Conservation (phyloP, 805 yeast species). For the Ogataea paradorogensis region DNA sequence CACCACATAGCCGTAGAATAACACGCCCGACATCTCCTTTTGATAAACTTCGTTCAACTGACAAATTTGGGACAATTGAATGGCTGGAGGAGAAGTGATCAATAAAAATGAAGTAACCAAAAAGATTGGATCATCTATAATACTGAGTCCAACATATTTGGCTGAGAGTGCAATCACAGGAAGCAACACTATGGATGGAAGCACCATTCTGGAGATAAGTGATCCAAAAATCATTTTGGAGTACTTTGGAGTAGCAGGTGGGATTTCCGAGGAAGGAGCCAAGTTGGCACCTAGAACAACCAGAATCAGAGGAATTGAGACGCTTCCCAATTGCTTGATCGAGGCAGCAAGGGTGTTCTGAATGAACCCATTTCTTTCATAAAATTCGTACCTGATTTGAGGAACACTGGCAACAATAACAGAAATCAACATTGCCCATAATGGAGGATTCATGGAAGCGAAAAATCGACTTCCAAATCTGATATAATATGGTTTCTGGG, state of each 20-base stretch:
- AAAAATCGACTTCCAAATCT: constrained; percentile 14
- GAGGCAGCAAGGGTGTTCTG: constrained; percentile 65
- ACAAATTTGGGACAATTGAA: constrained; percentile 77
- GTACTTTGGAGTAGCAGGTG: constrained; percentile 63
- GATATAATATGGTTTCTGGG: background rate
- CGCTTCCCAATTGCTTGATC: constrained; percentile 63
- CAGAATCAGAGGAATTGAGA: constrained; percentile 73
- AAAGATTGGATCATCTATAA: constrained; percentile 78
- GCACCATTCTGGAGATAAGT: constrained; percentile 70
- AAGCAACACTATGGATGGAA: constrained; percentile 64
- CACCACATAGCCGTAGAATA: constrained; percentile 80
- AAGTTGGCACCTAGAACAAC: constrained; percentile 78
- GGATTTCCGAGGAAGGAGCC: constrained; percentile 64
- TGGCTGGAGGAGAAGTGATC: constrained; percentile 81
- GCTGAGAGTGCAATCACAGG: constrained; percentile 67
- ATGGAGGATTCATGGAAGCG: constrained; percentile 70
- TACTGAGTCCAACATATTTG: constrained; percentile 60
- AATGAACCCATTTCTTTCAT: constrained; percentile 56
- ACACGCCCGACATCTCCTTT: constrained; percentile 77
- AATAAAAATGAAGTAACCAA: constrained; percentile 71
- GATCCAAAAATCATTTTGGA: constrained; percentile 65
- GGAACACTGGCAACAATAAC: constrained; percentile 69
- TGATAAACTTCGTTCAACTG: constrained; percentile 74
- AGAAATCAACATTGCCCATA: constrained; percentile 71
- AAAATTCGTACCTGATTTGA: constrained; percentile 52